Conservation (phyloP, 495 filamentous ascomycete species). For the Aspergillus homomorphus region DNA sequence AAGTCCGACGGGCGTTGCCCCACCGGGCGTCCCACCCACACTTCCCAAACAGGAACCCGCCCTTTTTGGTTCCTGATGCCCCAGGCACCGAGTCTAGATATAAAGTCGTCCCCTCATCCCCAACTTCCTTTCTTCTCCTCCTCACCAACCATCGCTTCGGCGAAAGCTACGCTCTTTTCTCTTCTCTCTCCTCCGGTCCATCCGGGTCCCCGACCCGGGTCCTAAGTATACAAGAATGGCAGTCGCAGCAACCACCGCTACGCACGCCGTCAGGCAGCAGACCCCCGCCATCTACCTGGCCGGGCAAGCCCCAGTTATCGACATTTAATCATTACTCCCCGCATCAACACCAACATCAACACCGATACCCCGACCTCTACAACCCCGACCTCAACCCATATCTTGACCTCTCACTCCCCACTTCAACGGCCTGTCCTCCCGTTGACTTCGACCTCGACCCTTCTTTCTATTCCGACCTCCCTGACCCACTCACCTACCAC, state of each 20-base stretch:
- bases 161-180: slow-evolving; percentile 3
- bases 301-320: slow-evolving; percentile 6
- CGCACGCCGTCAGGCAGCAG: slow-evolving; percentile 10
- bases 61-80: not conserved
- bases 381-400: not conserved
- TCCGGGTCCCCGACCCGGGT: slow-evolving; percentile 19
- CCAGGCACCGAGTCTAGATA: slow-evolving; percentile 1
- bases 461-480: slow-evolving; percentile 9
- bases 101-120: not conserved
- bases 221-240: slow-evolving; percentile 20
- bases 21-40: too few relatives aligned
- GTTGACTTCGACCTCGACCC: slow-evolving; percentile 7
- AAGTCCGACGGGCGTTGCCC: not conserved
- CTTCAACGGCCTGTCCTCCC: slow-evolving; percentile 15
- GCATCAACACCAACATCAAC: not conserved
- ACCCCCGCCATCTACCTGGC: not conserved
- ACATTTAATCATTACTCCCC: slow-evolving; percentile 4
- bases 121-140: not conserved
- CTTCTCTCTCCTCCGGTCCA: slow-evolving; percentile 8
- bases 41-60: not conserved
- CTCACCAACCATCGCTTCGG: not conserved
- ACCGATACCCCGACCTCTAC: not conserved
- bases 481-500: not conserved
- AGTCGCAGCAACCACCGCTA: slow-evolving; percentile 10
- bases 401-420: slow-evolving; percentile 8